These are phyloP conservation scores for Abelmoschus esculentus DNA, from an alignment of 345 rosid genomes.

Conservation along the genomic window DNA sequence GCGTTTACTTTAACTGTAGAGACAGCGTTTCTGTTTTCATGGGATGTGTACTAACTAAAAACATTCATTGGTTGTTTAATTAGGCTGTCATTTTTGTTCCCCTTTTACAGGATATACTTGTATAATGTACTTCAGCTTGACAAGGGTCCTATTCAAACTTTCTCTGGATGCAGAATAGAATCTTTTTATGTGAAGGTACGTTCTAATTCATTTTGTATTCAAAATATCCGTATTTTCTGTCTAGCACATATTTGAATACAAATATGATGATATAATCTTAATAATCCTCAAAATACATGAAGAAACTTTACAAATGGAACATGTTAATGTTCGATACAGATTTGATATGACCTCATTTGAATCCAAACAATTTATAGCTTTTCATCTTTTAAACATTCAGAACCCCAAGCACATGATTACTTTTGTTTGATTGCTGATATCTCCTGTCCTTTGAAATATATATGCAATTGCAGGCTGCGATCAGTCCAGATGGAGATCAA, in stretches of 20 bases:
- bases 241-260: too few relatives aligned
- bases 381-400: background rate
- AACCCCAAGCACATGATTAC: background rate
- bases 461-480: conserved; percentile 50
- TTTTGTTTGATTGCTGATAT: conserved; percentile 9
- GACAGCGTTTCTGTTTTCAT: background rate
- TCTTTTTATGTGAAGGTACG: conserved; percentile 85
- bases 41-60: background rate
- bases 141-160: conserved; percentile 60
- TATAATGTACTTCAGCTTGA: conserved; percentile 74
- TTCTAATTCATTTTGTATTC: background rate
- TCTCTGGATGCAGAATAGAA: conserved; percentile 65
- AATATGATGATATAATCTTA: background rate
- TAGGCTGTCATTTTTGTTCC: background rate
- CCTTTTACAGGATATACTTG: conserved; percentile 54
- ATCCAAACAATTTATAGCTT: background rate
- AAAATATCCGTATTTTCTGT: background rate
- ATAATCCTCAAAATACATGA: background rate
- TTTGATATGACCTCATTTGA: background rate
- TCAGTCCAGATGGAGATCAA: conserved; percentile 78
- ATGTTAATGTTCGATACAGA: background rate
- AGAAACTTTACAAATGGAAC: background rate
- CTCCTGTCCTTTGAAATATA: background rate
- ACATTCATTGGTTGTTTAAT: background rate
- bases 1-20: background rate